These are phyloP conservation scores for Samsoniella hepiali DNA, from an alignment of 2,329 filamentous ascomycete genomes.

Conservation along the genomic window DNA sequence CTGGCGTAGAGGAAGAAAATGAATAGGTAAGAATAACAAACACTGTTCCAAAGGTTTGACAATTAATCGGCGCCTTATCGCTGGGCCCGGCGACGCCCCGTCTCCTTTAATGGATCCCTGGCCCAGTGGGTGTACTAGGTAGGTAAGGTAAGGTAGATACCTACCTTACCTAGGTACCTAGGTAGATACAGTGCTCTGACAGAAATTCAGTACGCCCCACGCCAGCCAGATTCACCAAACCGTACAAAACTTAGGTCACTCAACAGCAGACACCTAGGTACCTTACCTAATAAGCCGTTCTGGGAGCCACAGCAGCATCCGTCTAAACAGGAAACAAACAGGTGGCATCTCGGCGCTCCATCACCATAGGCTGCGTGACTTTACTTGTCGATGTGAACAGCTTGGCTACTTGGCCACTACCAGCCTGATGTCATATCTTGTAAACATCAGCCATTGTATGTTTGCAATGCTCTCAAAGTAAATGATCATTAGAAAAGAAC, in stretches of 20 bases:
- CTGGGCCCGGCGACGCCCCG: background rate
- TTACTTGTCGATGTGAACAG: background rate
- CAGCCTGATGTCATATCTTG: background rate
- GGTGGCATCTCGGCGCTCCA: conserved; percentile 4
- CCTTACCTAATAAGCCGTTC: background rate
- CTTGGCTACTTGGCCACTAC: background rate
- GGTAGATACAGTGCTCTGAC: too few relatives aligned
- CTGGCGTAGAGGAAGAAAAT: background rate
- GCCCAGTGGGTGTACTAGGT: background rate
- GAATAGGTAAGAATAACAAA: background rate
- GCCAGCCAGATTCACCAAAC: too few relatives aligned
- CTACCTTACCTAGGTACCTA: too few relatives aligned
- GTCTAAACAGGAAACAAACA: conserved; percentile 1
- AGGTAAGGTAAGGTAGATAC: too few relatives aligned
- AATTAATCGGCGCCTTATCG: conserved; percentile 13
- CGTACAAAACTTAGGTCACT: too few relatives aligned
- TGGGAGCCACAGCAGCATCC: background rate
- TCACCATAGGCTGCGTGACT: background rate
- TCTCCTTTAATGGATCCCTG: conserved; percentile 16
- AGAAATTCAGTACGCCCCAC: too few relatives aligned
- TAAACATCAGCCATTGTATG: too few relatives aligned
- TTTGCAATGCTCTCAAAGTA: too few relatives aligned
- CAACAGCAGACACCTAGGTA: too few relatives aligned
- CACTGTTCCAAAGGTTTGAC: background rate
- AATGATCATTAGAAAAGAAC: too few relatives aligned